Evolutionary conservation across 805 yeast genomes (phyloP).

Genomic region (Yarrowia divulgata): DNA sequence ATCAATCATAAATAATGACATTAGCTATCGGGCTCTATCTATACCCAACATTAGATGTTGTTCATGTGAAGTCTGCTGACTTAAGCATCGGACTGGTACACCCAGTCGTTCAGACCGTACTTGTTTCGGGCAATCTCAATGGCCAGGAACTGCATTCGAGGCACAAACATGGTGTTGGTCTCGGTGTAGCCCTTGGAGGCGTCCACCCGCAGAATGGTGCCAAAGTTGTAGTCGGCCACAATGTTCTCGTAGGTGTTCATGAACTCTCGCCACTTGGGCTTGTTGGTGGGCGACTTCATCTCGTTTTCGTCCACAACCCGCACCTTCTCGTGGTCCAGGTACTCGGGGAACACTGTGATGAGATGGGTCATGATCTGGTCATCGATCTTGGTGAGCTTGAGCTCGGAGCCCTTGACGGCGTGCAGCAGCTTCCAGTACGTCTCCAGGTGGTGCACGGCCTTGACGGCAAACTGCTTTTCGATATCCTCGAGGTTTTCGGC

Average conservation of each 20-base stretch:
- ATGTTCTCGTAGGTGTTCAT: constrained; percentile 80
- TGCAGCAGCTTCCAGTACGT: constrained; percentile 86
- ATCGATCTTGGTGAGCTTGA: constrained; percentile 58
- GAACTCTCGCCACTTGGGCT: constrained; percentile 89
- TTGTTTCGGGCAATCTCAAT: constrained; percentile 93
- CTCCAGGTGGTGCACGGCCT: constrained; percentile 84
- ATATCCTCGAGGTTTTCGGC: constrained; percentile 96
- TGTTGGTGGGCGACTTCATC: constrained; percentile 80
- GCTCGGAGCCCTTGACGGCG: constrained; percentile 76
- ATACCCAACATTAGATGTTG: constrained; percentile 42
- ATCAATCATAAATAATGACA: constrained; percentile 18
- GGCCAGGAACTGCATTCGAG: constrained; percentile 94
- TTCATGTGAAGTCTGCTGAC: not conserved
- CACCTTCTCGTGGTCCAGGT: constrained; percentile 63
- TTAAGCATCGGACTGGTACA: constrained; percentile 50
- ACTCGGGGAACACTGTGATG: constrained; percentile 86
- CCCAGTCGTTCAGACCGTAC: constrained; percentile 92
- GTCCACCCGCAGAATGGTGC: constrained; percentile 85
- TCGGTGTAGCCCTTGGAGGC: constrained; percentile 78
- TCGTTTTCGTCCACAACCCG: constrained; percentile 73
- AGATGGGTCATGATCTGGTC: constrained; percentile 53
- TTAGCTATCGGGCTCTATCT: constrained; percentile 43
- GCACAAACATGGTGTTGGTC: constrained; percentile 83
- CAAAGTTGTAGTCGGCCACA: constrained; percentile 92
- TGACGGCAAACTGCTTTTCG: constrained; percentile 97